Base-by-base conservation (phyloP, 371 early-diverging fungal species). In the Cokeromyces recurvatus region DNA sequence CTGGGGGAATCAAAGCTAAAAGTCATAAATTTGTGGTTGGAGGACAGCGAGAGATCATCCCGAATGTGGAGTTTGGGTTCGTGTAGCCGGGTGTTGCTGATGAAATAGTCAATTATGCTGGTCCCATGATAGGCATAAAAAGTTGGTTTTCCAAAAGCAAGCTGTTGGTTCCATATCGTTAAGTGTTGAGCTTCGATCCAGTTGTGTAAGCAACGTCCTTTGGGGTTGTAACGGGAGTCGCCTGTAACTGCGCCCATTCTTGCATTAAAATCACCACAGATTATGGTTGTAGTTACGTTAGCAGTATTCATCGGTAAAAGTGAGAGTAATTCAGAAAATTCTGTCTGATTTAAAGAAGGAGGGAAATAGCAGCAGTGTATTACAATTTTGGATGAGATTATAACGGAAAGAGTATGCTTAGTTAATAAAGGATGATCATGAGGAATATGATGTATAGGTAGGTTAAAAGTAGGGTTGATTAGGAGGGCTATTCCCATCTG, bases 201-300 rank as follows among this genome's bases (percentile, higher is more conserved):
- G 15, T 34, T 15, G 14, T 34, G 14, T 34, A 34, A 4, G 23
- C 14, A 10, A 22, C 25, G 24, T 15, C 51, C 57, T 10, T 40
- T 37, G n/a, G 42, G 15, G 14, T 37, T 51, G 0, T 27, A 17
- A 12, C 0, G 9, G 10, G n/a, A 10, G 10, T 47, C 57, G 7
- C 51, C 48, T 31, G 31, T 20, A n/a, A 29, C 3, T 15, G 29
- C 1, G n/a, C 48, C 48, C 12, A 47, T 38, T 10, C 51, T 6
- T 3, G 43, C 44, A 22, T 57, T 57, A 11, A 51, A 15, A 32
- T 51, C 39, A 6, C 51, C 57, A 39, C 51, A 51, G 2, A 57
- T 47, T 10, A 57, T 43, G 4, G 35, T 34, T 34, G 35, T n/a
- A 4, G n/a, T 34, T 9, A n/a, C 14, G 9, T 9, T 34, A n/a